Percentiles rank a stretch among this genome's conserved stretches.
Conservation (phyloP, 2,329 filamentous ascomycete genomes). For the Aureobasidium musti region DNA sequence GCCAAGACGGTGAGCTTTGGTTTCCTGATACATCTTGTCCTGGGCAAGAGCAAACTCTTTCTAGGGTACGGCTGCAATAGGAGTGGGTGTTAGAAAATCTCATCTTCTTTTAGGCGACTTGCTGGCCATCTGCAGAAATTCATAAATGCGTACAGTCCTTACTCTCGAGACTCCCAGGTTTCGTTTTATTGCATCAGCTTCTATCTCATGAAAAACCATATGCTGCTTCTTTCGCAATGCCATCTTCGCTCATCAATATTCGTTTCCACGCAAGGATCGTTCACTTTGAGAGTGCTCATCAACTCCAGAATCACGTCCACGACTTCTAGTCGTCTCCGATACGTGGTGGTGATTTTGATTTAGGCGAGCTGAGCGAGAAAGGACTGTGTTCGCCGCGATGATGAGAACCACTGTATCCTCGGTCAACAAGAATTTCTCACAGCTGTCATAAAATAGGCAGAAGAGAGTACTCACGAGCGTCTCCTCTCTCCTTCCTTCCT, state of each 20-base stretch:
- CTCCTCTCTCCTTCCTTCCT: conserved; percentile 84
- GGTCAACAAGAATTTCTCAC: background rate
- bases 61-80: too few relatives aligned
- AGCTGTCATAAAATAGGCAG: background rate
- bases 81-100: background rate
- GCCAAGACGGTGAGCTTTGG: too few relatives aligned
- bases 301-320: background rate
- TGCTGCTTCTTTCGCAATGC: background rate
- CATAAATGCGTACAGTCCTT: background rate
- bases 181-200: background rate
- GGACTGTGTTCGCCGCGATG: conserved; percentile 21
- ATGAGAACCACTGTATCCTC: background rate
- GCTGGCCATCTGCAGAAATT: background rate
- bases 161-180: background rate
- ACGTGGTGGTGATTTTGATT: conserved; percentile 23
- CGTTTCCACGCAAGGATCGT: too few relatives aligned
- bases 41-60: too few relatives aligned
- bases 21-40: too few relatives aligned
- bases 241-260: too few relatives aligned
- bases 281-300: too few relatives aligned
- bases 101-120: background rate
- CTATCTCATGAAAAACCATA: background rate
- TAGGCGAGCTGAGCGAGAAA: conserved; percentile 11
- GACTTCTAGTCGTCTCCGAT: conserved; percentile 28
- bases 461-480: conserved; percentile 65